phyloP scores from a whole-genome alignment of 306 rosid genomes.

The Rosa persica region DNA sequence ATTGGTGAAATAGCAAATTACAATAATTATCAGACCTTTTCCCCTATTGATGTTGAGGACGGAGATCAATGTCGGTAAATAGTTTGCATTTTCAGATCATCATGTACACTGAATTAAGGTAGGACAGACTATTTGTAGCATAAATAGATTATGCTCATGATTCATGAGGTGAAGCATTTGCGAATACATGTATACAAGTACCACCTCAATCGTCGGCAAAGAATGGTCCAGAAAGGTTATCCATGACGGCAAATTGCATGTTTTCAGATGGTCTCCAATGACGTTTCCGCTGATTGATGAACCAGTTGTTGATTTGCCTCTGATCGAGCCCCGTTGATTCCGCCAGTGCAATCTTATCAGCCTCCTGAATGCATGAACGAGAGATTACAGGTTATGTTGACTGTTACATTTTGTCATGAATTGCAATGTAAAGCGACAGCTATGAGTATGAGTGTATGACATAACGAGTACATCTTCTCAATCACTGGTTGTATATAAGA shows the following conservation, averaged over 20 bases:
- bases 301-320: slow-evolving; percentile 98
- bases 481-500: neutral
- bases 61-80: slow-evolving; percentile 31
- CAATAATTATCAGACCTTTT: slow-evolving; percentile 9
- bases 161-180: slow-evolving; percentile 24
- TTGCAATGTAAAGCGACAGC: neutral
- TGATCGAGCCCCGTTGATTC: slow-evolving; percentile 82
- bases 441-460: neutral
- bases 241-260: slow-evolving; percentile 74
- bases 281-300: slow-evolving; percentile 91
- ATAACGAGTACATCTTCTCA: too few relatives aligned
- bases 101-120: slow-evolving; percentile 39
- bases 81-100: slow-evolving; percentile 21
- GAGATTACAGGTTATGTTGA: neutral
- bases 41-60: slow-evolving; percentile 20
- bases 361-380: slow-evolving; percentile 51
- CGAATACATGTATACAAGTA: slow-evolving; percentile 25
- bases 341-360: slow-evolving; percentile 79
- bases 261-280: slow-evolving; percentile 96
- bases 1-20: neutral
- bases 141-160: slow-evolving; percentile 1
- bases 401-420: neutral
- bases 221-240: slow-evolving; percentile 53
- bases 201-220: slow-evolving; percentile 46
- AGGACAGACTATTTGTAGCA: slow-evolving; percentile 19